A percentile compares a stretch with the other conserved stretches of the same genome.
Conservation (phyloP, 2,329 filamentous ascomycete genomes). For the Diplocarpon mali region DNA sequence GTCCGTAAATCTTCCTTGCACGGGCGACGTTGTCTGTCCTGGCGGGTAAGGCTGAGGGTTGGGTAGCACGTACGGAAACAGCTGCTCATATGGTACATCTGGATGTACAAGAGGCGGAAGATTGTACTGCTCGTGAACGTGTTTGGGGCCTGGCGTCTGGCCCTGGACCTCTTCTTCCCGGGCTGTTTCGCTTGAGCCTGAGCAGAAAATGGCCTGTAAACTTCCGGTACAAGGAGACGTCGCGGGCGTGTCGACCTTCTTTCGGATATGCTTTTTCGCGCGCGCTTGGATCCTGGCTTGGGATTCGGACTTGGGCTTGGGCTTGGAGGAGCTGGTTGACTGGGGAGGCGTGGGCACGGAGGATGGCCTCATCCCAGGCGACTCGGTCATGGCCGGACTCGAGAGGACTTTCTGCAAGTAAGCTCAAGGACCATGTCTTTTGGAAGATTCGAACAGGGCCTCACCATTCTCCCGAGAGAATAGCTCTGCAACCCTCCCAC, state of each 20-base stretch:
- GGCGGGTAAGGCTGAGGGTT: no score
- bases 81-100: no score
- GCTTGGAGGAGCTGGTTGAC: background rate
- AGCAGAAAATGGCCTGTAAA: no score
- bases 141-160: no score
- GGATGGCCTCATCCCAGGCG: background rate
- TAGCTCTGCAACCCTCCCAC: slow-evolving; percentile 15
- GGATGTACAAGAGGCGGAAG: no score
- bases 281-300: background rate
- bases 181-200: no score
- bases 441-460: no score
- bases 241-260: background rate
- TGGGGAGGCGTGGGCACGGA: background rate
- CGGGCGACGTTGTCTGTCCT: no score
- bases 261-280: slow-evolving; percentile 1
- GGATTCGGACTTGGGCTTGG: background rate
- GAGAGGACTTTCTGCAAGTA: background rate
- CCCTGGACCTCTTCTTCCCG: no score
- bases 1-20: background rate
- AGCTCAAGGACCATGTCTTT: background rate
- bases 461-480: slow-evolving; percentile 10
- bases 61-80: no score
- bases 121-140: no score
- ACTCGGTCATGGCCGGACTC: background rate
- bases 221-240: background rate